Conservation (phyloP, 495 filamentous ascomycete genomes). For the Neurospora sublineolata region DNA sequence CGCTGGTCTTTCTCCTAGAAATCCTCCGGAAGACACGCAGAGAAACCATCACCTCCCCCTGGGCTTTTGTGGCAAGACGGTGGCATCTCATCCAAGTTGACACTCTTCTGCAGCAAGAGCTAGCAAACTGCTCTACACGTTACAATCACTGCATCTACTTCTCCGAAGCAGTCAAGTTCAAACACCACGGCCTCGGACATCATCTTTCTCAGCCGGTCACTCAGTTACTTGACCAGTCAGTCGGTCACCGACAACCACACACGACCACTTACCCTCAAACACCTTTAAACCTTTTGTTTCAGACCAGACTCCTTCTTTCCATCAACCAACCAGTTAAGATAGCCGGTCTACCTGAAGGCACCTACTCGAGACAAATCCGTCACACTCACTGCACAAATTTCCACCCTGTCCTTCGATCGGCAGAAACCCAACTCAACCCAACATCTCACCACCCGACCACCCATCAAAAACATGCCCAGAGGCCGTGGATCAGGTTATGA, state of each 20-base stretch:
- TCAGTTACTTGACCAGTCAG: not conserved
- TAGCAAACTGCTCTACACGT: not conserved
- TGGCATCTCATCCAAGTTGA: not conserved
- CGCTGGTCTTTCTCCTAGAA: not conserved
- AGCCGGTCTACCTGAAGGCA: not conserved
- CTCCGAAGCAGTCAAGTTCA: not conserved
- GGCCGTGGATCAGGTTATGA: not conserved
- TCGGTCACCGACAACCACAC: not conserved
- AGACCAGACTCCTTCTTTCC: not conserved
- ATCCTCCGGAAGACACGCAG: not conserved
- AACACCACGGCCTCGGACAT: not conserved
- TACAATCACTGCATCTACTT: not conserved
- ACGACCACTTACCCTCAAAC: not conserved
- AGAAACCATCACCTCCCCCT: not conserved
- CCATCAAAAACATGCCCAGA: not conserved
- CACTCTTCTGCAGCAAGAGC: not conserved
- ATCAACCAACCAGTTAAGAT: not conserved
- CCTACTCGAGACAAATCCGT: not conserved
- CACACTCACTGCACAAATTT: not conserved
- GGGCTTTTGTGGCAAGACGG: not conserved
- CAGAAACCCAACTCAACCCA: not conserved
- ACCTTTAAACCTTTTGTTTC: not conserved
- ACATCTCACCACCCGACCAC: not conserved
- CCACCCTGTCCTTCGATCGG: not conserved
- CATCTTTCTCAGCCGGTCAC: not conserved